phyloP scores from a whole-genome alignment of 176 grass and related monocot species.

The Oryza rufipogon region DNA sequence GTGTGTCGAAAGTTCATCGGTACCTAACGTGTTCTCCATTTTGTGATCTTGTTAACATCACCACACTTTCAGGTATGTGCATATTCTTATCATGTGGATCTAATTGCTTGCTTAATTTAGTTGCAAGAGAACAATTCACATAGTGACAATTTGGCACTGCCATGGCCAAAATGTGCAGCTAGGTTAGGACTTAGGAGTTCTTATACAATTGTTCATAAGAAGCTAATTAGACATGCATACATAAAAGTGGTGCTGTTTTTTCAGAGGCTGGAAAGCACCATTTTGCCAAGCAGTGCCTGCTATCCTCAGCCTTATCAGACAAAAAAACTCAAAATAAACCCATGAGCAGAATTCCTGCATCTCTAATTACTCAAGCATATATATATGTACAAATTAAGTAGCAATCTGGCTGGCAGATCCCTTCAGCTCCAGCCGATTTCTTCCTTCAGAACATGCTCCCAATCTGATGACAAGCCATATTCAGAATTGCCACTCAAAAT shows the following conservation, averaged over 20 bases:
- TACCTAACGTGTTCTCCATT: background rate
- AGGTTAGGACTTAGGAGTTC: background rate
- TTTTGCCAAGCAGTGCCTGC: constrained; percentile 3
- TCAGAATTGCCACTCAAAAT: constrained; percentile 21
- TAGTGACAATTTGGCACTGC: background rate
- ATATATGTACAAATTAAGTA: constrained; percentile 26
- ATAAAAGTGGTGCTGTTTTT: constrained; percentile 5
- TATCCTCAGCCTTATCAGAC: constrained; percentile 30
- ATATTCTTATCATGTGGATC: background rate
- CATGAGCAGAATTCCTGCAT: constrained; percentile 23
- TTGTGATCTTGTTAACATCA: background rate
- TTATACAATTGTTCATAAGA: constrained; percentile 13
- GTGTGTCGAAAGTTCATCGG: background rate
- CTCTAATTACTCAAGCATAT: constrained; percentile 3
- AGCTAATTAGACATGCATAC: background rate
- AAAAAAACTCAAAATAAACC: constrained; percentile 13
- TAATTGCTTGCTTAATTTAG: background rate
- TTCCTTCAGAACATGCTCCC: constrained; percentile 51
- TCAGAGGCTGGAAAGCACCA: background rate
- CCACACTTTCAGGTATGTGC: background rate
- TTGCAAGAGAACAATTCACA: background rate
- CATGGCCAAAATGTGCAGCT: background rate
- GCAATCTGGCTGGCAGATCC: background rate
- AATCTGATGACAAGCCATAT: constrained; percentile 44
- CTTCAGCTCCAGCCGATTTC: constrained; percentile 43